A percentile compares a stretch with the other conserved stretches of the same genome.
Evolutionary conservation across 2,329 filamentous ascomycete species (phyloP).

Genomic region (Neodidymelliopsis sp.): DNA sequence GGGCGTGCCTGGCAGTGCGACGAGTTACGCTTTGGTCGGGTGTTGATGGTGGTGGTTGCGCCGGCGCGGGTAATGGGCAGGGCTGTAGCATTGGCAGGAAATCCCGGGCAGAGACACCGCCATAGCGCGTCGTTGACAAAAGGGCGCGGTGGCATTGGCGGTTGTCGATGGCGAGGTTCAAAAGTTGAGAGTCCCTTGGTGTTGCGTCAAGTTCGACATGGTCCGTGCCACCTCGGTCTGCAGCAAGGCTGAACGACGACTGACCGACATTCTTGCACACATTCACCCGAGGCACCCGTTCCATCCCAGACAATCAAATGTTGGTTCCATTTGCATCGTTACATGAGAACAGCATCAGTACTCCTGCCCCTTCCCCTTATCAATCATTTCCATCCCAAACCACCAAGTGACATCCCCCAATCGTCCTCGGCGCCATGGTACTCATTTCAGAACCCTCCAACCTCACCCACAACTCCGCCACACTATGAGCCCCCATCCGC

Average conservation of each 20-base stretch:
- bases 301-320: no score
- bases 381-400: no score
- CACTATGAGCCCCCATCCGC: no score
- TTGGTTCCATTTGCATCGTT: no score
- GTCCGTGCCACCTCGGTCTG: slow-evolving; percentile 1
- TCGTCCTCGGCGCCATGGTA: no score
- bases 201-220: slow-evolving; percentile 6
- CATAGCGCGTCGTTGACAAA: slow-evolving; percentile 46
- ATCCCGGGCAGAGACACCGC: slow-evolving; percentile 45
- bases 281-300: no score
- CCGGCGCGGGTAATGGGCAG: not conserved
- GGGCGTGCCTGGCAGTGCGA: slow-evolving; percentile 19
- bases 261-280: no score
- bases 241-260: slow-evolving; percentile 2
- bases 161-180: slow-evolving; percentile 3
- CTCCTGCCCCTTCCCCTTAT: no score
- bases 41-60: slow-evolving; percentile 3
- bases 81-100: slow-evolving; percentile 16
- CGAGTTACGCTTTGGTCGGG: not conserved
- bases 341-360: no score
- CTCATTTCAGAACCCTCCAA: no score
- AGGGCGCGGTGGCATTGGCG: slow-evolving; percentile 41
- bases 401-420: no score
- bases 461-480: no score
- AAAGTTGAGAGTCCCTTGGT: not conserved